Evolutionary conservation across 345 rosid species (phyloP).

Genomic region (Nephelium lappaceum): DNA sequence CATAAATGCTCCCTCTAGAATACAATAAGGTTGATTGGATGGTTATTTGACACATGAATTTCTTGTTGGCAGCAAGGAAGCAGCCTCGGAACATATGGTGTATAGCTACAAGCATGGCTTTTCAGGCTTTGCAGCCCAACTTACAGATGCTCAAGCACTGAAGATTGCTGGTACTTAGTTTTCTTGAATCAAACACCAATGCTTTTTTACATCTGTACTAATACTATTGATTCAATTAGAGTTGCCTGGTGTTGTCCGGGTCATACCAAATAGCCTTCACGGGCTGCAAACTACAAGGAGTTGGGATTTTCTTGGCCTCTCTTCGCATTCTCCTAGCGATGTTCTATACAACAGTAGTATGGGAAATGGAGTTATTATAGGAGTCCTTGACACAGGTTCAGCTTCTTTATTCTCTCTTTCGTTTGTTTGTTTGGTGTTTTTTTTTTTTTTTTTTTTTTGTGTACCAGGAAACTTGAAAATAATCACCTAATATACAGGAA

Average conservation of each 20-base stretch:
- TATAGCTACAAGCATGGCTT: slow-evolving; percentile 78
- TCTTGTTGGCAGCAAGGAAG: slow-evolving; percentile 55
- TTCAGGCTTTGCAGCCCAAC: slow-evolving; percentile 77
- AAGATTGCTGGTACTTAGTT: slow-evolving; percentile 46
- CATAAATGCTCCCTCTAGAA: neutral
- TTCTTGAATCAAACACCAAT: slow-evolving; percentile 1
- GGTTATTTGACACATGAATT: slow-evolving; percentile 4
- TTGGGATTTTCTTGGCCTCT: slow-evolving; percentile 64
- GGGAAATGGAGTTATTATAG: slow-evolving; percentile 75
- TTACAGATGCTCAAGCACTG: slow-evolving; percentile 59
- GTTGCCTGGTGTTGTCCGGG: slow-evolving; percentile 56
- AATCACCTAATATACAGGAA: slow-evolving; percentile 19
- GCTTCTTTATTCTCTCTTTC: neutral
- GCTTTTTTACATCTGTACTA: neutral
- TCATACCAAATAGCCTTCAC: slow-evolving; percentile 56
- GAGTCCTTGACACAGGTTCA: slow-evolving; percentile 64
- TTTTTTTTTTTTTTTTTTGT: no score
- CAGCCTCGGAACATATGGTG: slow-evolving; percentile 53
- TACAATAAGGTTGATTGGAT: neutral
- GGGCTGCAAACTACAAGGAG: slow-evolving; percentile 65
- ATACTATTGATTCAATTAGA: slow-evolving; percentile 29
- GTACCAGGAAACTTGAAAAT: neutral
- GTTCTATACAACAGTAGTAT: slow-evolving; percentile 46
- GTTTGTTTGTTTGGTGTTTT: no score
- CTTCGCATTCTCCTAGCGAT: slow-evolving; percentile 43